phyloP scores from a whole-genome alignment of 805 yeast species.

The Zygosaccharomyces bailii region DNA sequence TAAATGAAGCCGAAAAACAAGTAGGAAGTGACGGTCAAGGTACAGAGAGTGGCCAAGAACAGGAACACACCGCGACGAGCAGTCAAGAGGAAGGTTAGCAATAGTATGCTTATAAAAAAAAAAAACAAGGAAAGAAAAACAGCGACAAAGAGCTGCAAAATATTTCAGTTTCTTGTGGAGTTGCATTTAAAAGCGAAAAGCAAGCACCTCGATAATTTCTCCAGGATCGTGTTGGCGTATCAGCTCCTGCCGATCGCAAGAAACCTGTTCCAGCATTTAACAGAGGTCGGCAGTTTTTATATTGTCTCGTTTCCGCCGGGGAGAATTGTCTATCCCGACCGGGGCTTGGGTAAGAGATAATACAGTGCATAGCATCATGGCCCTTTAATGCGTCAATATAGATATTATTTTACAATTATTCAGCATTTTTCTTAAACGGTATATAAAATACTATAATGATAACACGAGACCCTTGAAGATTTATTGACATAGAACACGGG shows the following conservation, averaged over 20 bases:
- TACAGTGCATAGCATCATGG: constrained; percentile 1
- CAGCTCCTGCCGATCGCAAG: too few relatives aligned
- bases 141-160: too few relatives aligned
- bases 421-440: constrained; percentile 2
- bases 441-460: not conserved
- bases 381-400: constrained; percentile 1
- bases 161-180: not conserved
- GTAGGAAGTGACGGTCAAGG: not conserved
- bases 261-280: too few relatives aligned
- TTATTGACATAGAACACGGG: too few relatives aligned
- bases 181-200: too few relatives aligned
- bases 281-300: too few relatives aligned
- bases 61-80: not conserved
- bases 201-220: too few relatives aligned
- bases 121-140: too few relatives aligned
- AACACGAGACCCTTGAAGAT: constrained; percentile 10
- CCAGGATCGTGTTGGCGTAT: too few relatives aligned
- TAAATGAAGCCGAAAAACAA: constrained; percentile 1
- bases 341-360: too few relatives aligned
- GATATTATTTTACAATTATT: constrained; percentile 3
- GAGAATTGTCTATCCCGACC: too few relatives aligned
- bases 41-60: not conserved
- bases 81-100: not conserved
- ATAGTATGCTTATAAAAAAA: not conserved
- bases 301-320: too few relatives aligned